Base-by-base conservation (phyloP, 768 basidiomycete species). In the Suillus luteus region DNA sequence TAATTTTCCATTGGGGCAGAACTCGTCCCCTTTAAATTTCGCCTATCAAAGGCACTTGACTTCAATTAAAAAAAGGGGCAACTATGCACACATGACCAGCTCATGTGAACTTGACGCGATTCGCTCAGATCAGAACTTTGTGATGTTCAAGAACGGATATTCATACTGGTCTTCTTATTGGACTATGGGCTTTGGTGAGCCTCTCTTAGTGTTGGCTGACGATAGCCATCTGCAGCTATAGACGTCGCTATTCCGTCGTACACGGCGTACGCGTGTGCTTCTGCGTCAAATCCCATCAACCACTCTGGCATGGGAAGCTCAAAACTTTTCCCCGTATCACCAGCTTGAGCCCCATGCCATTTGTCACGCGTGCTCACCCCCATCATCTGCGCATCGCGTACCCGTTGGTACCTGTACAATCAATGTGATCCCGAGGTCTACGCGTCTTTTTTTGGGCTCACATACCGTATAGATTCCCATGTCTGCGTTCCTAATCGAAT, bases 261-360 rank as follows among this genome's bases (percentile, higher is more conserved):
- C 12, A 63, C 71, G 12, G 63, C 66, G 62, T 64, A 67, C 5
- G 72, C 66, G n/a, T 74, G 68, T 63, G 64, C 70, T 51, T 71
- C 72, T 9, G 70, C 71, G 48, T 74, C 77, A 48, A 68, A 67
- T 17, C 66, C 67, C 44, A 70, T 63, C 61, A 77, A 60, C 73
- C 70, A 75, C 62, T 71, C 73, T n/a, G 67, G 71, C 48, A 67
- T 63, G 9, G 73, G 71, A 27, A 68, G 49, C 27, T 64, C 66
- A 17, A 71, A 61, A 31, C 62, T 65, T 37, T 61, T 44, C 2
- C 54, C 61, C 14, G 62, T 40, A 55, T 69, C 68, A 15, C 64
- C 68, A 31, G 44, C 61, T 61, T 70, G 62, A 57, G 67, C 64
- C 15, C 63, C 49, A 60, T 73, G 69, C 72, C 71, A 73, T 52